A percentile compares a stretch with the other conserved stretches of the same genome.
phyloP scores from a whole-genome alignment of 2,329 filamentous ascomycete species.

The Pseudomassariella vexata region DNA sequence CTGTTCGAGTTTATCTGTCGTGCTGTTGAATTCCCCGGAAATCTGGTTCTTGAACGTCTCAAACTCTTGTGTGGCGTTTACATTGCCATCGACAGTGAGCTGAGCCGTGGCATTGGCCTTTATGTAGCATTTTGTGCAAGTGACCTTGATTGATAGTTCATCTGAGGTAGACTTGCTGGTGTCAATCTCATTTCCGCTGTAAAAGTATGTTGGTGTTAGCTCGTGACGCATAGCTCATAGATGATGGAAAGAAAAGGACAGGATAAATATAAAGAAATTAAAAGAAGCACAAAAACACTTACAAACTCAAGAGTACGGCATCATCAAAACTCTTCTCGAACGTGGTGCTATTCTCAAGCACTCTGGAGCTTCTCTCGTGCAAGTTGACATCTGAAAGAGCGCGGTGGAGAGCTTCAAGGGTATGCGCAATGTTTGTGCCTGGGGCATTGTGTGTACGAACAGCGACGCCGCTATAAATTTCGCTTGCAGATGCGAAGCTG shows the following conservation, averaged over 20 bases:
- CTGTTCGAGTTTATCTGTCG: conserved; percentile 18
- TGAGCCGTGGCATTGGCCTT: conserved; percentile 37
- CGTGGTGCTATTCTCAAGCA: conserved; percentile 12
- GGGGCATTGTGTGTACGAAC: conserved; percentile 17
- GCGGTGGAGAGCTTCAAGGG: conserved; percentile 15
- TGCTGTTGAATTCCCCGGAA: conserved; percentile 27
- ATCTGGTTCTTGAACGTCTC: conserved; percentile 26
- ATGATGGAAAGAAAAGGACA: neutral
- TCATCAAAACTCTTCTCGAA: conserved; percentile 18
- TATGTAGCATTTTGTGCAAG: conserved; percentile 44
- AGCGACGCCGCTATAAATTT: too few relatives aligned
- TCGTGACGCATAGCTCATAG: conserved; percentile 7
- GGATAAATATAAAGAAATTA: neutral
- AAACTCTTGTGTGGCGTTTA: conserved; percentile 31
- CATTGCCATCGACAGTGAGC: conserved; percentile 33
- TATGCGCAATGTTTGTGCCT: conserved; percentile 12
- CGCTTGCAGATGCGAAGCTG: too few relatives aligned
- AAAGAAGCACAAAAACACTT: too few relatives aligned
- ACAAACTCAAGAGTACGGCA: conserved; percentile 25
- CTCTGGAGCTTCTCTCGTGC: conserved; percentile 13
- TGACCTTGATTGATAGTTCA: too few relatives aligned
- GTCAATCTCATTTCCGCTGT: conserved; percentile 11
- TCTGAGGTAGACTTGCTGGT: conserved; percentile 13
- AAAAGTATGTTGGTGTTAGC: conserved; percentile 1
- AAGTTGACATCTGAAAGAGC: conserved; percentile 13